Percentiles rank a stretch among this genome's conserved stretches.
phyloP scores from a whole-genome alignment of 2,329 filamentous ascomycete genomes.

The Apiospora saccharicola region DNA sequence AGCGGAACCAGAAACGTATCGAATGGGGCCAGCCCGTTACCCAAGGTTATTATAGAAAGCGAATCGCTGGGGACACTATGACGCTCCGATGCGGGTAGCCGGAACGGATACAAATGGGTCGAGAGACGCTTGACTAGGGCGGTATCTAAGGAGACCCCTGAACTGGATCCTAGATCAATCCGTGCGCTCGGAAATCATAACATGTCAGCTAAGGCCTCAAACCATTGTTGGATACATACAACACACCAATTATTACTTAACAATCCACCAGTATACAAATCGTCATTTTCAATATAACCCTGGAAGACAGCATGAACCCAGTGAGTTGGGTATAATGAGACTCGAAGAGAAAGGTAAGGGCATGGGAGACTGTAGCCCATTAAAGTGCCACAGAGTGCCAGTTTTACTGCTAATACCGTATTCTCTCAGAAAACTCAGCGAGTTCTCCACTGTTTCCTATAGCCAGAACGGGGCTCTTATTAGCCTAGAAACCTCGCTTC shows the following conservation, averaged over 20 bases:
- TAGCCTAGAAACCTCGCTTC: no score
- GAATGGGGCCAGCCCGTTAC: neutral
- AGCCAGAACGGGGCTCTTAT: no score
- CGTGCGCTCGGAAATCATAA: neutral
- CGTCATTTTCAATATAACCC: neutral
- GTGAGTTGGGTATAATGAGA: no score
- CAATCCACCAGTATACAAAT: neutral
- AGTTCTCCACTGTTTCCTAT: no score
- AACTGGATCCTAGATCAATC: neutral
- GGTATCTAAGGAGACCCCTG: neutral
- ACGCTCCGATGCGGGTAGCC: neutral
- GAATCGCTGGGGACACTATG: neutral
- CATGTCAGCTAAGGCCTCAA: neutral
- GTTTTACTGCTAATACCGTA: no score
- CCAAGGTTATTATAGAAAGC: neutral
- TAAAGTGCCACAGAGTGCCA: no score
- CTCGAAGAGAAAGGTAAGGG: no score
- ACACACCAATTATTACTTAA: neutral
- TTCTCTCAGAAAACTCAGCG: no score
- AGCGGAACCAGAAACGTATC: neutral
- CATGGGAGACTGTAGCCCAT: no score
- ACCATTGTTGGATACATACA: neutral
- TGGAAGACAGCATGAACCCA: neutral
- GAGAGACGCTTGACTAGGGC: neutral
- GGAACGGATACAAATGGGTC: neutral